Evolutionary conservation across 768 basidiomycete genomes (phyloP).

Genomic region (Psilocybe cyanescens): DNA sequence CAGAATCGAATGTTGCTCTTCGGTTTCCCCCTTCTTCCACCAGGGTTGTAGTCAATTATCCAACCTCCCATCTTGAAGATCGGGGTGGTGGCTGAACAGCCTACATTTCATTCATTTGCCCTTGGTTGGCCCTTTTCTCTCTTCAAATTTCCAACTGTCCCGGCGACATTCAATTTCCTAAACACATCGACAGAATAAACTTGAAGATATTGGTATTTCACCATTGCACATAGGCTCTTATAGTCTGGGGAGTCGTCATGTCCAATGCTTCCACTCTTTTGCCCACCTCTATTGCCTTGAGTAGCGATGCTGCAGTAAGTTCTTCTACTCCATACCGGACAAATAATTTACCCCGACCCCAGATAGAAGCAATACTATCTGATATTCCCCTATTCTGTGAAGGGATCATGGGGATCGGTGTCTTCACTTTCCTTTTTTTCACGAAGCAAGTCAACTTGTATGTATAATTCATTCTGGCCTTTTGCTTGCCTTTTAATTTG

Average conservation of each 20-base stretch:
- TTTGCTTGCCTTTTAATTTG: background rate
- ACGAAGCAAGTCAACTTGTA: constrained; percentile 57
- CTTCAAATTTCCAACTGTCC: constrained; percentile 18
- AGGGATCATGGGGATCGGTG: constrained; percentile 66
- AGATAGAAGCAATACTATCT: constrained; percentile 61
- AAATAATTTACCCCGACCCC: background rate
- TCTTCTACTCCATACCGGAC: background rate
- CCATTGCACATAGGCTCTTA: background rate
- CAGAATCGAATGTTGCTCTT: background rate
- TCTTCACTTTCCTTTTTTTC: constrained; percentile 58
- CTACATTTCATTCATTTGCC: constrained; percentile 3
- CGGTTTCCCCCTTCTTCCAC: constrained; percentile 4
- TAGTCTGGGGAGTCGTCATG: constrained; percentile 12
- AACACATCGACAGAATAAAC: background rate
- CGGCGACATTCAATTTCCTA: constrained; percentile 17
- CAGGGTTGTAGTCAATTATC: constrained; percentile 8
- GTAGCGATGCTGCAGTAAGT: constrained; percentile 37
- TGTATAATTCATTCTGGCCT: constrained; percentile 1
- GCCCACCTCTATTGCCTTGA: constrained; percentile 35
- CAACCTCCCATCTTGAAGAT: constrained; percentile 5
- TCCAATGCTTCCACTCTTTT: constrained; percentile 13
- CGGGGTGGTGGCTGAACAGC: constrained; percentile 2
- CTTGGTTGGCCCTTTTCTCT: background rate
- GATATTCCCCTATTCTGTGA: constrained; percentile 72
- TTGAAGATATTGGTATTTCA: background rate